phyloP scores from a whole-genome alignment of 2,329 filamentous ascomycete species.

The Dothistroma septosporum region DNA sequence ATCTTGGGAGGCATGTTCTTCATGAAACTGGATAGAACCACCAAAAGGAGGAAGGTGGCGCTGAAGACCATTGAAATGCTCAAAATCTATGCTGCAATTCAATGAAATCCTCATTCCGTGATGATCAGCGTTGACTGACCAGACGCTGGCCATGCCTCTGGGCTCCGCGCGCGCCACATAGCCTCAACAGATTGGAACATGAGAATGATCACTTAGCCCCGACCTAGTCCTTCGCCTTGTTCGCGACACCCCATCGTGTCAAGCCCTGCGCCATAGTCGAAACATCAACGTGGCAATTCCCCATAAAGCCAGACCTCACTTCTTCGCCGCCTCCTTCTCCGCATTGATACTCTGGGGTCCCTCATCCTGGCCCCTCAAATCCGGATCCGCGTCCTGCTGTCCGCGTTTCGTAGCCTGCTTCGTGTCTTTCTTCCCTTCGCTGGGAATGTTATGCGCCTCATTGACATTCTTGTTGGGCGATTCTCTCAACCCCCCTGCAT shows the following conservation, averaged over 20 bases:
- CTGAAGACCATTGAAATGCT: neutral
- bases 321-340: constrained; percentile 1
- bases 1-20: neutral
- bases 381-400: neutral
- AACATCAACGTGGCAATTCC: no score
- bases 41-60: neutral
- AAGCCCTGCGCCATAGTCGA: no score
- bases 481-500: neutral
- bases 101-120: neutral
- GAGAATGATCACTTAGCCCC: no score
- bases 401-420: neutral
- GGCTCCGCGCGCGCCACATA: no score
- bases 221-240: no score
- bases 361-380: neutral
- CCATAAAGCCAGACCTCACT: neutral
- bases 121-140: neutral
- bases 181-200: no score
- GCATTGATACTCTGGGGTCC: neutral
- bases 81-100: neutral
- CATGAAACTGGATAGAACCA: neutral
- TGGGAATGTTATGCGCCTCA: neutral
- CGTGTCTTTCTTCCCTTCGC: neutral
- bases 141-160: no score
- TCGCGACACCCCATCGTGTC: no score
- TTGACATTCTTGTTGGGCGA: neutral